phyloP scores from a whole-genome alignment of 2,329 filamentous ascomycete genomes.

The Exophiala oligosperma region DNA sequence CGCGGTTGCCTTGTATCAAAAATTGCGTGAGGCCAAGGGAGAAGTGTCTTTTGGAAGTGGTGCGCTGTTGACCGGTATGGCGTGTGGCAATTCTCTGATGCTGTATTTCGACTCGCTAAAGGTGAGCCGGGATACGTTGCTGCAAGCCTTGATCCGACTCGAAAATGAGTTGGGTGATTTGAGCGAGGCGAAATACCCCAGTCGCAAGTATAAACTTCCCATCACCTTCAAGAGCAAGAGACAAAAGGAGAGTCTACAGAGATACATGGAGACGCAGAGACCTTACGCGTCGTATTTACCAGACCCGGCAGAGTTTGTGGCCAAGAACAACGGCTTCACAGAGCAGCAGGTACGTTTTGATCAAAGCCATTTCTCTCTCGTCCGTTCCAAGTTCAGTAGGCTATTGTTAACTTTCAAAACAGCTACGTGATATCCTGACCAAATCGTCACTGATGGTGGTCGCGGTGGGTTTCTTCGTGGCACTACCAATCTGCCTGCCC shows the following conservation, averaged over 20 bases:
- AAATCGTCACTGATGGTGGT: slow-evolving; percentile 54
- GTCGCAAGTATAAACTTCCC: slow-evolving; percentile 47
- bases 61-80: slow-evolving; percentile 52
- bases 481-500: slow-evolving; percentile 53
- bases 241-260: slow-evolving; percentile 52
- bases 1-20: slow-evolving; percentile 54
- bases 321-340: slow-evolving; percentile 55
- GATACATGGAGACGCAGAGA: slow-evolving; percentile 63
- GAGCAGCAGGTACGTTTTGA: slow-evolving; percentile 36
- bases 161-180: slow-evolving; percentile 44
- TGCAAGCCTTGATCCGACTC: slow-evolving; percentile 38
- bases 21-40: slow-evolving; percentile 38
- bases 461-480: slow-evolving; percentile 57
- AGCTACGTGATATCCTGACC: slow-evolving; percentile 54
- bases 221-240: slow-evolving; percentile 42
- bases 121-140: slow-evolving; percentile 39
- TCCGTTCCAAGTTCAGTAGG: neutral
- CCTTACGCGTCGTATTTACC: slow-evolving; percentile 63
- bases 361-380: neutral
- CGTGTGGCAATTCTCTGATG: slow-evolving; percentile 48
- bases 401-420: neutral
- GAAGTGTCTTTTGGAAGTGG: slow-evolving; percentile 39
- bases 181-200: slow-evolving; percentile 42
- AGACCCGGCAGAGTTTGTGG: slow-evolving; percentile 60
- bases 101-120: slow-evolving; percentile 48